Evolutionary conservation across 2,329 filamentous ascomycete species (phyloP), one percentile per base, ranked within the genome.

Genomic region (Cytospora mali): DNA sequence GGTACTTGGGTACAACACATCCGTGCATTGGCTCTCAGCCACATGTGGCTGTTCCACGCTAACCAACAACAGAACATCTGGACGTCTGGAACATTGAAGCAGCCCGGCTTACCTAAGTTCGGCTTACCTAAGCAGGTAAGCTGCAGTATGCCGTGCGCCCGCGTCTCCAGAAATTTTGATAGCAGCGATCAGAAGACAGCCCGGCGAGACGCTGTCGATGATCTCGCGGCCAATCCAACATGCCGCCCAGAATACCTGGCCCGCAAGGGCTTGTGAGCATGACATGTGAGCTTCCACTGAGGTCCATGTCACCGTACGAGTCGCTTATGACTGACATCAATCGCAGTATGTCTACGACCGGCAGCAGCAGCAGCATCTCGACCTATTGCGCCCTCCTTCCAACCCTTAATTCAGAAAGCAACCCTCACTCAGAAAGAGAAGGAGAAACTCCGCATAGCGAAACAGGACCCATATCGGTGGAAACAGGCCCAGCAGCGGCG

Each of bases 401-500:
- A 89, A 70, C 81, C 86, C 69, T 73, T 88, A 73, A 77, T 84
- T 69, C 86, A 91, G 68, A 85, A 85, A 66, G 88, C 90, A 55
- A 86, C 85, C 68, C 74, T 88, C 25, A 85, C 86, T 46, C 77
- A 78, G 57, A 81, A 86, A 68, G 84, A 90, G 68, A 81, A 85
- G 68, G 85, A 90, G 68, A 85, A 85, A 77, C 87, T 87, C 73
- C 83, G 85, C 64, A 82, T 84, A 66, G 84, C 84, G 64, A 87
- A 89, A 73, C 85, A 86, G 72, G 92, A 98, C 70, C 93, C 93
- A 0, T 97, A 96, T 73, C 83, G 88, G 64, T 85, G 90, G 76
- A 89, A 89, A 3, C 92, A 96, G 76, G 88, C 91, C 33, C 86
- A 90, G 71, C 91, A 93, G 73, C 88, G 92, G 66, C 96, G 94